phyloP scores from a whole-genome alignment of 139 green algal genomes.

The Picochlorum costavermella region DNA sequence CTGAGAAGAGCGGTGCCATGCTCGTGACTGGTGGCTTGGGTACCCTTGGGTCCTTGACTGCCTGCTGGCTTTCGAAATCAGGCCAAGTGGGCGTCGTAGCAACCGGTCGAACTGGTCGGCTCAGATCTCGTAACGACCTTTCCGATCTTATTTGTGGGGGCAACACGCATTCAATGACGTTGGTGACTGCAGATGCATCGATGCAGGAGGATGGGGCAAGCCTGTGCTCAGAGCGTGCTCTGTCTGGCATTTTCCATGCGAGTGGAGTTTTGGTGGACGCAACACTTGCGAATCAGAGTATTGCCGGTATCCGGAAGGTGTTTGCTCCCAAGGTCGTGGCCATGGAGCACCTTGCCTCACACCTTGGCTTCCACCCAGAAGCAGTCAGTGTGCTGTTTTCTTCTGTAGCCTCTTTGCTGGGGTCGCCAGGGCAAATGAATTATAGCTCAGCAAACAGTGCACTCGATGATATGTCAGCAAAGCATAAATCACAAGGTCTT shows the following conservation, averaged over 20 bases:
- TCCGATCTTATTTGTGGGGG: not conserved
- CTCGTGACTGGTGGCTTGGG: conserved; percentile 66
- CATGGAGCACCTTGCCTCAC: not conserved
- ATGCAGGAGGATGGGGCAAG: conserved; percentile 16
- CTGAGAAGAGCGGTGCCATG: conserved; percentile 13
- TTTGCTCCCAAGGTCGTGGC: conserved; percentile 28
- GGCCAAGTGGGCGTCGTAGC: conserved; percentile 27
- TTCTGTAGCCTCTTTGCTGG: conserved; percentile 45
- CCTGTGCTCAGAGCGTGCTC: conserved; percentile 44
- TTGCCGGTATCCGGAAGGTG: conserved; percentile 29
- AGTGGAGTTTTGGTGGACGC: conserved; percentile 65
- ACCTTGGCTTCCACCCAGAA: conserved; percentile 9
- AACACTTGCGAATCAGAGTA: conserved; percentile 49
- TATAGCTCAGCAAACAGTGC: conserved; percentile 49
- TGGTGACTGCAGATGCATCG: conserved; percentile 26
- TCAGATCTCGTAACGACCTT: conserved; percentile 6
- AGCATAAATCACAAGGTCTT: conserved; percentile 18
- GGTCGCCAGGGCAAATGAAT: conserved; percentile 46
- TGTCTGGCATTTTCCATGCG: conserved; percentile 52
- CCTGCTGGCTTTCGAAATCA: conserved; percentile 43
- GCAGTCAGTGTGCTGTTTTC: conserved; percentile 37
- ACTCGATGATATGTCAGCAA: conserved; percentile 15
- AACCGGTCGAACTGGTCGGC: conserved; percentile 48
- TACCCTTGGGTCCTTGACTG: conserved; percentile 51
- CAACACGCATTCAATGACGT: conserved; percentile 5